Base-by-base conservation (phyloP, 2,329 filamentous ascomycete species). In the Plectosphaerella plurivora region DNA sequence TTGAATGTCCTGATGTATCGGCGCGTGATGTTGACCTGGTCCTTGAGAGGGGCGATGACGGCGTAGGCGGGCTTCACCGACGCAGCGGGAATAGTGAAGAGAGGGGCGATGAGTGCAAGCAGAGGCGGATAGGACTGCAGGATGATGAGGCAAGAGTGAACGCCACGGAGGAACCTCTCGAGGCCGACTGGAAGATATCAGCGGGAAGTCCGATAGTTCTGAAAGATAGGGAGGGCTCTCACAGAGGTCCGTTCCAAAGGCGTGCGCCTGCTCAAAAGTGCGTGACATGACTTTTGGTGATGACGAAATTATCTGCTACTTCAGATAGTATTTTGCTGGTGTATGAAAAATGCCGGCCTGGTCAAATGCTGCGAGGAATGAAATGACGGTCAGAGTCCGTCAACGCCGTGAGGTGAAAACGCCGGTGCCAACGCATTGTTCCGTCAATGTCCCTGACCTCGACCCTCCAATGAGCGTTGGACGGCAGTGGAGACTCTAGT, bases 1-100 rank as follows among this genome's bases (percentile, higher is more conserved):
- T 84, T 83, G 64, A 89, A 87, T 53, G 88, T 71, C 12, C 88
- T 82, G 63, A 90, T 77, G 67, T 81, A 84, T 20, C 86, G 80
- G 37, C 88, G 76, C 16, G 70, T 68, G 44, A 81, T 61, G 55
- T 73, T 76, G 51, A 83, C 61, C 39, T 71, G 72, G 45, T 61
- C 55, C 54, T 71, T 69, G 16, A 82, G 61, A 5, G 58, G 49
- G 36, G 59, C 51, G 28, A 74, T 66, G 33, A 68, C 64, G 9
- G 64, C 54, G n/a, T 61, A 61, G 15, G 65, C 55, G 7, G 65
- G 41, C 57, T 64, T 56, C 55, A 58, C 49, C 45, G 57, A 24
- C 51, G 35, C 7, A 3, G 49, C 15, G 5, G 47, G 22, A 25
- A 50, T 49, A 47, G 22, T 54, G 42, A 67, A 51, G 28, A 57